Evolutionary conservation across 306 rosid species (phyloP), one percentile per base, ranked within the genome.

Genomic region (Begonia loranthoides): DNA sequence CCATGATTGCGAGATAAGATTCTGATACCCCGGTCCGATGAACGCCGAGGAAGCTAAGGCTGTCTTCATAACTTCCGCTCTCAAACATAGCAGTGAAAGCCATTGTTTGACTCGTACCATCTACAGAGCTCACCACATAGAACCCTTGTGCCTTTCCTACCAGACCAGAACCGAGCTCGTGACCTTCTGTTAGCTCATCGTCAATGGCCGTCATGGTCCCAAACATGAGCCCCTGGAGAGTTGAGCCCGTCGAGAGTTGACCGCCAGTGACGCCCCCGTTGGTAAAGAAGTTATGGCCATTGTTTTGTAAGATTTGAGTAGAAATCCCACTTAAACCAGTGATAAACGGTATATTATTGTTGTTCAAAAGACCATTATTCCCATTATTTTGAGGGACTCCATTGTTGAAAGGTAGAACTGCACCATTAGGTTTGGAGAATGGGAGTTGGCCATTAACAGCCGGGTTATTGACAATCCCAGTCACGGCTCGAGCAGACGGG

Each of bases 381-480:
- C 79, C 61, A 55, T 71, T 78, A 69, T 76, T 78, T 60, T 78
- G 81, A 3, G 87, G 82, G 47, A 81, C 22, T 2, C 82, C 95
- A 1, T 55, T 74, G 58, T 73, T 70, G 1, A 82, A 56, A 15
- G 78, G 76, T 51, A 81, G 12, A 57, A 66, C 75, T 16, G 95
- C 95, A 0, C 95, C 95, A 3, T 76, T 81, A 5, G 95, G 92
- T 71, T 85, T 84, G 6, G 95, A 79, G 9, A 81, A 85, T 6
- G 95, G 87, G 6, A 84, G 79, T 59, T 78, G 78, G 0, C 92
- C 92, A 3, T 69, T 78, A 40, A 76, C 73, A 2, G 92, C 84
- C 0, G 95, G 87, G 56, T 85, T 81, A 14, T 79, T 53, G 4
- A 78, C 92, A 0, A 79, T 72, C 6, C 92, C 92, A 0, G 87